Evolutionary conservation across 257 asterid genomes (phyloP).

Genomic region (Plantago major): DNA sequence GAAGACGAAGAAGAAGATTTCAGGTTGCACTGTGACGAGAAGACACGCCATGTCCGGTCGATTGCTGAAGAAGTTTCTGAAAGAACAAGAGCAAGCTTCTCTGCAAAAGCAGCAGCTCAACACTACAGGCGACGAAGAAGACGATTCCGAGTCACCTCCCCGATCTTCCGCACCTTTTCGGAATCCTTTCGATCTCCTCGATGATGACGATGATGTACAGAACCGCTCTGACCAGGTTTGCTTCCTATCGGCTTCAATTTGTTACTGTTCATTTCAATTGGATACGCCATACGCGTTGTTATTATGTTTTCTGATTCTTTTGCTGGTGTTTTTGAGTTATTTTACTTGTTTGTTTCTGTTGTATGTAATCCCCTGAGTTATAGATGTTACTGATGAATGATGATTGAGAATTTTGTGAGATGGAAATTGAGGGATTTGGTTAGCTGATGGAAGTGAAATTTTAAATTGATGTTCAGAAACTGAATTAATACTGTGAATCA

Average conservation of each 20-base stretch:
- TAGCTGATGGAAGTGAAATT: no score
- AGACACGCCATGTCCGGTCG: constrained; percentile 50
- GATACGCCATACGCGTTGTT: no score
- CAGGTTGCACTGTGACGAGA: no score
- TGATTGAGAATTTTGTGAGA: not conserved
- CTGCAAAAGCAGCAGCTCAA: constrained; percentile 28
- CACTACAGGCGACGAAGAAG: constrained; percentile 26
- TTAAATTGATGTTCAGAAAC: no score
- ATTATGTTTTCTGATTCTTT: no score
- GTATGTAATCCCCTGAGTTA: not conserved
- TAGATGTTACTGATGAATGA: not conserved
- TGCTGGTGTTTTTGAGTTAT: not conserved
- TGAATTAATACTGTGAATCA: no score
- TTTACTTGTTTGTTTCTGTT: not conserved
- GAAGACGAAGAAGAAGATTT: no score
- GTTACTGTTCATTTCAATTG: no score
- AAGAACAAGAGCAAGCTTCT: constrained; percentile 48
- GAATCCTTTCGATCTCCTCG: constrained; percentile 64
- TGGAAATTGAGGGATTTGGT: no score
- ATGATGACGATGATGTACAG: constrained; percentile 25
- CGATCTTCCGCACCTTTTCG: constrained; percentile 32
- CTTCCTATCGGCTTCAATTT: not conserved
- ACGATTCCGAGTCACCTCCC: constrained; percentile 39
- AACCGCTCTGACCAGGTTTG: constrained; percentile 35
- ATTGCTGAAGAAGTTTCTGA: constrained; percentile 56